Conservation (phyloP, 2,329 filamentous ascomycete species). For the Xylaria sp. region DNA sequence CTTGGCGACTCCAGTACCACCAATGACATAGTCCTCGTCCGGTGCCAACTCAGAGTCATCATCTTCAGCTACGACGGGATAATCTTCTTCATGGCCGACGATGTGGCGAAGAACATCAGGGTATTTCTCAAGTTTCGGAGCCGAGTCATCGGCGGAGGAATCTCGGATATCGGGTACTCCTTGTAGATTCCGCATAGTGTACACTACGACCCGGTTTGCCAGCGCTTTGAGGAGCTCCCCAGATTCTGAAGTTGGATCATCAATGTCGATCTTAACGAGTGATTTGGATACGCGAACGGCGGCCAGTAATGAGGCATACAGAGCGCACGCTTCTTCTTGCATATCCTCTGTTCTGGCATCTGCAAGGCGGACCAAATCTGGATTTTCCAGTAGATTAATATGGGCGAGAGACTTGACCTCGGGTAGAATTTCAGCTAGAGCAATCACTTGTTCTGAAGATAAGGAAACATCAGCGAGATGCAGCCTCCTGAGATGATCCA, state of each 20-base stretch:
- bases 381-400: conserved; percentile 86
- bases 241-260: conserved; percentile 83
- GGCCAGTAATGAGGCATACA: conserved; percentile 91
- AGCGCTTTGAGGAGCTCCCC: conserved; percentile 92
- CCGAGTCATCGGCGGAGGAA: conserved; percentile 49
- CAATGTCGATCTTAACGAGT: conserved; percentile 90
- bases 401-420: conserved; percentile 86
- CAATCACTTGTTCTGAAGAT: conserved; percentile 88
- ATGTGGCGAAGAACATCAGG: conserved; percentile 89
- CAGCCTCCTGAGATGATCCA: conserved; percentile 81
- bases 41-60: conserved; percentile 77
- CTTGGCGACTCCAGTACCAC: conserved; percentile 94
- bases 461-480: conserved; percentile 88
- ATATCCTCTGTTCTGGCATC: conserved; percentile 79
- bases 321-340: conserved; percentile 92
- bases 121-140: conserved; percentile 58
- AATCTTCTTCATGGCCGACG: conserved; percentile 73
- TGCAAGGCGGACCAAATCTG: conserved; percentile 75
- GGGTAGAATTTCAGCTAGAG: conserved; percentile 87
- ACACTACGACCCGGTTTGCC: conserved; percentile 93
- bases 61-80: conserved; percentile 59
- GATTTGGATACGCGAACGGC: conserved; percentile 85
- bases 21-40: conserved; percentile 95
- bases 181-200: conserved; percentile 92
- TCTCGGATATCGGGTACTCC: conserved; percentile 66